These are phyloP conservation scores for Trichoderma guizhouense DNA, from an alignment of 2,329 filamentous ascomycete species.

Conservation along the genomic window DNA sequence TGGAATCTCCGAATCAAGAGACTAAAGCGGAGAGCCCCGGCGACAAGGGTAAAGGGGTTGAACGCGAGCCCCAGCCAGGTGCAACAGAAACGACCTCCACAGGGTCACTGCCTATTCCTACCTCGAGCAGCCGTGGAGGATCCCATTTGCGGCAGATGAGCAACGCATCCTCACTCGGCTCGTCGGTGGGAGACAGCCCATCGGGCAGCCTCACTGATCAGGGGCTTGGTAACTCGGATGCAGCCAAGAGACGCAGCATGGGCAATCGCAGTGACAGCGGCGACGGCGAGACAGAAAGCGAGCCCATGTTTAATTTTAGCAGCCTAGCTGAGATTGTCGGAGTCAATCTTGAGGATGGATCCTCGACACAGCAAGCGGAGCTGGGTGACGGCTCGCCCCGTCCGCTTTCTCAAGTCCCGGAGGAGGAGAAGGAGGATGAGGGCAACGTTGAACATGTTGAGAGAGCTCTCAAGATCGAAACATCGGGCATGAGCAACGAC, in stretches of 20 bases:
- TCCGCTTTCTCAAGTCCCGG: slow-evolving; percentile 37
- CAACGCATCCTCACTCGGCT: slow-evolving; percentile 79
- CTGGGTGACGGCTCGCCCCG: slow-evolving; percentile 23
- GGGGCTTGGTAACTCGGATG: slow-evolving; percentile 34
- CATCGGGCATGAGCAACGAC: background rate
- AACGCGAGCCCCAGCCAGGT: slow-evolving; percentile 43
- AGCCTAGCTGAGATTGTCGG: slow-evolving; percentile 84
- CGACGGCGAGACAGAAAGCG: slow-evolving; percentile 53
- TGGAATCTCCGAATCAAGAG: slow-evolving; percentile 27
- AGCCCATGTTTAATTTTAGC: slow-evolving; percentile 88
- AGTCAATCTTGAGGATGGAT: slow-evolving; percentile 51
- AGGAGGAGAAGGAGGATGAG: slow-evolving; percentile 37
- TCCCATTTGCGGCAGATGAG: slow-evolving; percentile 80
- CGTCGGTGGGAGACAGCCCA: slow-evolving; percentile 68
- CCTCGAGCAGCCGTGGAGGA: slow-evolving; percentile 55
- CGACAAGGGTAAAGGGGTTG: slow-evolving; percentile 68
- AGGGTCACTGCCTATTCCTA: slow-evolving; percentile 44
- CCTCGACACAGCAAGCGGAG: slow-evolving; percentile 31
- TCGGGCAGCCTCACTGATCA: slow-evolving; percentile 48
- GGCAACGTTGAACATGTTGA: slow-evolving; percentile 33
- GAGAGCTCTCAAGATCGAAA: slow-evolving; percentile 16
- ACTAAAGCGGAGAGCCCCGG: slow-evolving; percentile 31
- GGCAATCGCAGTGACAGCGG: slow-evolving; percentile 45
- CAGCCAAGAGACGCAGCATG: slow-evolving; percentile 50
- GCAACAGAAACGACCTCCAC: slow-evolving; percentile 32